phyloP scores from a whole-genome alignment of 2,329 filamentous ascomycete species.

The Beauveria australis region DNA sequence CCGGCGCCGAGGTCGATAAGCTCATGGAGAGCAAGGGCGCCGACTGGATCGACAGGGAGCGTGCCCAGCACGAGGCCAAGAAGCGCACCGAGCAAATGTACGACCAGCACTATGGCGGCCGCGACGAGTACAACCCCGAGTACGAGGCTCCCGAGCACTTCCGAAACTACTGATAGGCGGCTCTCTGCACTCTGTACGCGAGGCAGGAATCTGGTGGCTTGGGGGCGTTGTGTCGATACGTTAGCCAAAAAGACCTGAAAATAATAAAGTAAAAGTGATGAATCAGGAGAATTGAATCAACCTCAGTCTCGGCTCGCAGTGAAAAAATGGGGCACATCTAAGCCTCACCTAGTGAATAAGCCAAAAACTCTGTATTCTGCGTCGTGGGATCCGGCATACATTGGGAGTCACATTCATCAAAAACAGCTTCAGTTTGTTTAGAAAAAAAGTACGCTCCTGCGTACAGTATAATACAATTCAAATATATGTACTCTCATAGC shows the following conservation, averaged over 20 bases:
- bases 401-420: not conserved
- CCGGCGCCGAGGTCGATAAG: constrained; percentile 68
- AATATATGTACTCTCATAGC: not conserved
- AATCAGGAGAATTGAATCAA: not conserved
- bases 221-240: too few relatives aligned
- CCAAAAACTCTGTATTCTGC: too few relatives aligned
- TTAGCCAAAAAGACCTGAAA: not conserved
- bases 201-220: too few relatives aligned
- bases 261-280: not conserved
- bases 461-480: constrained; percentile 8
- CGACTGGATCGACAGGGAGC: constrained; percentile 48
- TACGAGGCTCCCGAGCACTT: constrained; percentile 4
- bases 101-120: constrained; percentile 49
- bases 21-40: constrained; percentile 64
- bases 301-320: too few relatives aligned
- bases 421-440: not conserved
- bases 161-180: not conserved
- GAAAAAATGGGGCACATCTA: too few relatives aligned
- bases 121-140: constrained; percentile 45
- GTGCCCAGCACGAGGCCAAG: constrained; percentile 51
- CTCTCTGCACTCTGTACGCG: too few relatives aligned
- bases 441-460: not conserved
- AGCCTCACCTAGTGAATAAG: too few relatives aligned
- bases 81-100: constrained; percentile 52
- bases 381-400: too few relatives aligned